Evolutionary conservation across 2,329 filamentous ascomycete genomes (phyloP).

Genomic region (Colletotrichum tropicicola): DNA sequence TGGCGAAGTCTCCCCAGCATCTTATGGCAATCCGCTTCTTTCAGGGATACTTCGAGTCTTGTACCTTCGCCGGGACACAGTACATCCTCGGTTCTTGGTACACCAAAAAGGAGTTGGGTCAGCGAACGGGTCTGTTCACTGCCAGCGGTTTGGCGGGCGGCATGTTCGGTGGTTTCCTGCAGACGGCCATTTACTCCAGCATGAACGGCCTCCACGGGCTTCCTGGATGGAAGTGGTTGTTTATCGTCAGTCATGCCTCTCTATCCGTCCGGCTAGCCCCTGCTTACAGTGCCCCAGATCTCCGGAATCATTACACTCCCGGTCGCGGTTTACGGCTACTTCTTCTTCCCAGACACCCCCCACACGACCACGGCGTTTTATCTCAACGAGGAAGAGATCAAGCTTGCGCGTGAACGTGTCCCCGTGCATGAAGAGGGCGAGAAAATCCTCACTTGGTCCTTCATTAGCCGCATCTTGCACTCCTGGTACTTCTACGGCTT

Average conservation of each 20-base stretch:
- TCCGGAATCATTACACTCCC: constrained; percentile 12
- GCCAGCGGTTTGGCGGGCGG: constrained; percentile 67
- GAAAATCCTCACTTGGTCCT: background rate
- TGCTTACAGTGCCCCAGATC: background rate
- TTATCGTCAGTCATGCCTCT: background rate
- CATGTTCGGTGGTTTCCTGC: constrained; percentile 66
- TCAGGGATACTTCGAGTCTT: constrained; percentile 47
- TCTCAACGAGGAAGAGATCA: constrained; percentile 7
- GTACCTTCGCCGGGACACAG: constrained; percentile 51
- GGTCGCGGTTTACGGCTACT: background rate
- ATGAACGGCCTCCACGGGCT: constrained; percentile 6
- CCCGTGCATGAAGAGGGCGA: background rate
- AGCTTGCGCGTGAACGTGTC: background rate
- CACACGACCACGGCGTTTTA: background rate
- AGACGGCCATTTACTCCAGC: constrained; percentile 48
- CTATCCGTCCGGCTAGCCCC: no score
- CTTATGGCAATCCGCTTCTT: constrained; percentile 49
- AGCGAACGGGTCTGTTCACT: constrained; percentile 70
- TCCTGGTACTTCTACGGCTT: constrained; percentile 11
- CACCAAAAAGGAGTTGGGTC: constrained; percentile 67
- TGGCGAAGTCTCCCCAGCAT: constrained; percentile 2
- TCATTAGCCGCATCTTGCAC: background rate
- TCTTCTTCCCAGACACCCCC: constrained; percentile 12
- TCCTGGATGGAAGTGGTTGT: constrained; percentile 7
- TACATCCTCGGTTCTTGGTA: constrained; percentile 65